phyloP scores from a whole-genome alignment of 2,329 filamentous ascomycete genomes.

The Trichoderma atroviride region DNA sequence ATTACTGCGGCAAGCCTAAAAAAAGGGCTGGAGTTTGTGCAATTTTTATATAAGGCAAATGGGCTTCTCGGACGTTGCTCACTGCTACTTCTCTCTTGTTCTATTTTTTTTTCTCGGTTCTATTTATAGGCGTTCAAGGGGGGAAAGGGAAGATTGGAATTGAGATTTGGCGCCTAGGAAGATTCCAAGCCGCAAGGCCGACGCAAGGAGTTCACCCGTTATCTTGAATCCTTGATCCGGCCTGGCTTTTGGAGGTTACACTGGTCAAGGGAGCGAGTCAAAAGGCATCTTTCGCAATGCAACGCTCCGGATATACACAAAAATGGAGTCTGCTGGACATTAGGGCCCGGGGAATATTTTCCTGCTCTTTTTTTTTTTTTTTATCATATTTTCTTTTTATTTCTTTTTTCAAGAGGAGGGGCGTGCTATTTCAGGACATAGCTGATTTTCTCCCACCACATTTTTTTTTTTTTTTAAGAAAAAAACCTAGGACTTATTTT shows the following conservation, averaged over 20 bases:
- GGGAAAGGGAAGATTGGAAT: constrained; percentile 7
- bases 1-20: constrained; percentile 32
- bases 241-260: background rate
- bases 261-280: background rate
- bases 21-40: constrained; percentile 35
- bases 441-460: constrained; percentile 9
- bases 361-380: background rate
- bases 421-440: constrained; percentile 19
- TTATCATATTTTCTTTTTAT: background rate
- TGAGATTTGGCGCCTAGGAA: constrained; percentile 13
- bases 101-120: background rate
- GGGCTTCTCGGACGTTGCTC: constrained; percentile 12
- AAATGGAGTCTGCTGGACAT: constrained; percentile 17
- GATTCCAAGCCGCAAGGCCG: constrained; percentile 14
- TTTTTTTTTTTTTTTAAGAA: background rate
- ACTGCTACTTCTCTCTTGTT: background rate
- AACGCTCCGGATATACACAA: constrained; percentile 18
- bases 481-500: constrained; percentile 12
- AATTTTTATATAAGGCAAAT: constrained; percentile 24
- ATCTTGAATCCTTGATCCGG: background rate
- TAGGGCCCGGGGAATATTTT: background rate
- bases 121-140: constrained; percentile 9
- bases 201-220: constrained; percentile 2
- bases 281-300: background rate
- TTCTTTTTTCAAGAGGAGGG: constrained; percentile 10